A percentile compares a stretch with the other conserved stretches of the same genome.
These are phyloP conservation scores for Debaryomyces sp. DNA, from an alignment of 1,139 yeast genomes.

Conservation along the genomic window DNA sequence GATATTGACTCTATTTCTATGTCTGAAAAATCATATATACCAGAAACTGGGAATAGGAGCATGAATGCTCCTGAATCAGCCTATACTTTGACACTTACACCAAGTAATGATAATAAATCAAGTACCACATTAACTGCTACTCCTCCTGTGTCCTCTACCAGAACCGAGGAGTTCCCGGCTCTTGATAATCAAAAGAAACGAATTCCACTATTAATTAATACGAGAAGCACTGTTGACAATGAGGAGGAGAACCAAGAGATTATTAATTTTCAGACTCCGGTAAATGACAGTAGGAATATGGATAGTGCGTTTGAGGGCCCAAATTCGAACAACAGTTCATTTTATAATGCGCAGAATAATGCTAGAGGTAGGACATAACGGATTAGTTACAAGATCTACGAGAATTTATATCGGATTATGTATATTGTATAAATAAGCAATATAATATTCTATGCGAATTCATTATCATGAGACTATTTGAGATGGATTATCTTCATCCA, in stretches of 20 bases:
- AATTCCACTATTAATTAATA: conserved; percentile 16
- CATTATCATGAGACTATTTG: background rate
- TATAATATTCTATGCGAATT: background rate
- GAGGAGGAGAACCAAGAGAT: conserved; percentile 12
- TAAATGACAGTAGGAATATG: background rate
- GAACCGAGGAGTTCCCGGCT: background rate
- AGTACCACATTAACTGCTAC: conserved; percentile 1
- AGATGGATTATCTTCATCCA: background rate
- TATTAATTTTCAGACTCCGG: conserved; percentile 18
- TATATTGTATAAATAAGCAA: background rate
- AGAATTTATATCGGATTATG: background rate
- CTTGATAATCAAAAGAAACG: background rate
- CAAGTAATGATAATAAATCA: conserved; percentile 2
- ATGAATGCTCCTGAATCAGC: conserved; percentile 8
- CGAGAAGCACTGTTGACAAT: conserved; percentile 8
- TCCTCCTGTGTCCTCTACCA: background rate
- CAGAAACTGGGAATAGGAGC: conserved; percentile 9
- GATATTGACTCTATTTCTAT: background rate
- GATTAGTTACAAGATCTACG: background rate
- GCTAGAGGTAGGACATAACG: background rate
- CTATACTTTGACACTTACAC: background rate
- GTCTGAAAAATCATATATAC: background rate
- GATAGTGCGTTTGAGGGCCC: background rate
- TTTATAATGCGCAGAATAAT: background rate
- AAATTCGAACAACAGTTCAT: background rate